Evolutionary conservation across 306 rosid genomes (phyloP).

Genomic region (Begonia loranthoides): DNA sequence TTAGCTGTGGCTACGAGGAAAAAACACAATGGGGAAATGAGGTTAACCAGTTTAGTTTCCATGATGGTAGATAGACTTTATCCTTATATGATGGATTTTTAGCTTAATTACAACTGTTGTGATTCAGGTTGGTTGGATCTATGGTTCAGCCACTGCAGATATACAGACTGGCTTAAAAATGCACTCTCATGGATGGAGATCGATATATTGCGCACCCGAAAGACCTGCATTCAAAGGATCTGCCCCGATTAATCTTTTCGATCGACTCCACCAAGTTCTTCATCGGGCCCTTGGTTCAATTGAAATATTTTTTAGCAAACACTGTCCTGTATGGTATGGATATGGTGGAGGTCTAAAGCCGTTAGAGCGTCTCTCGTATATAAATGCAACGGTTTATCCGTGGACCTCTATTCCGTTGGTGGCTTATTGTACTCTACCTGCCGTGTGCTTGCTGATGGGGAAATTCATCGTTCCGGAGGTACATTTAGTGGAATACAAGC

Average conservation of each 20-base stretch:
- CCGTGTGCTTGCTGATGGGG: conserved; percentile 59
- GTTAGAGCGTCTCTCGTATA: conserved; percentile 48
- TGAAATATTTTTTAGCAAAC: conserved; percentile 60
- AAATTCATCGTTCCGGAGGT: conserved; percentile 69
- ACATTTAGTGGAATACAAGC: not conserved
- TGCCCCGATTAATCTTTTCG: conserved; percentile 31
- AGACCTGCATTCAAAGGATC: conserved; percentile 49
- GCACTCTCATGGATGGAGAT: conserved; percentile 80
- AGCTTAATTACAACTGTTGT: too few species aligned
- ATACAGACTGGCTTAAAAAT: conserved; percentile 65
- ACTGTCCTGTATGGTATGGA: conserved; percentile 75
- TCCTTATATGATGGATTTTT: too few species aligned
- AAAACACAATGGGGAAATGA: conserved; percentile 87
- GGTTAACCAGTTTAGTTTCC: conserved; percentile 18
- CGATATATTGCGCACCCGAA: conserved; percentile 45
- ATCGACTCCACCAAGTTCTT: conserved; percentile 46
- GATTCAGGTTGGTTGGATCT: conserved; percentile 65
- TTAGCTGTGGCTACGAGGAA: conserved; percentile 63
- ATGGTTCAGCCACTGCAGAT: conserved; percentile 62
- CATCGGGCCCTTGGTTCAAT: conserved; percentile 61
- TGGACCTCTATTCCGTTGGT: conserved; percentile 61
- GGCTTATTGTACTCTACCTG: conserved; percentile 57
- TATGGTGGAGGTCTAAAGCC: conserved; percentile 63
- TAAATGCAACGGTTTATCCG: conserved; percentile 55
- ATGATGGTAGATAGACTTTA: too few species aligned